phyloP scores from a whole-genome alignment of 2,329 filamentous ascomycete genomes.

The Hysterium pulicare region DNA sequence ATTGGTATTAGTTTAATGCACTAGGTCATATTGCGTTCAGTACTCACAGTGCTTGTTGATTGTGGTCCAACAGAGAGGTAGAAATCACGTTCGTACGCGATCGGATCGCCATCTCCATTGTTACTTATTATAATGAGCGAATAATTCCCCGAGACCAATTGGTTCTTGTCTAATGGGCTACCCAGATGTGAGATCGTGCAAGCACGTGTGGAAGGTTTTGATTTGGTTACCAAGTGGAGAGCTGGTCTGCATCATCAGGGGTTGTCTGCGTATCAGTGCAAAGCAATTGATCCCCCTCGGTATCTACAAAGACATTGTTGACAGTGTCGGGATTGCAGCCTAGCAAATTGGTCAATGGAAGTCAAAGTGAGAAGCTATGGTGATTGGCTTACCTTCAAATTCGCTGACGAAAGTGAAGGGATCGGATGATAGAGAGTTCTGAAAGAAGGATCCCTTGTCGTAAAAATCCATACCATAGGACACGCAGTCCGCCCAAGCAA shows the following conservation, averaged over 20 bases:
- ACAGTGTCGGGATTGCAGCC: conserved; percentile 35
- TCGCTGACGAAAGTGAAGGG: conserved; percentile 41
- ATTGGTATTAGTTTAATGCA: no score
- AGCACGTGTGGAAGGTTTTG: no score
- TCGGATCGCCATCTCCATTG: conserved; percentile 38
- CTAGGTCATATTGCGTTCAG: no score
- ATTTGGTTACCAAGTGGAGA: conserved; percentile 36
- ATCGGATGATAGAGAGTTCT: conserved; percentile 38
- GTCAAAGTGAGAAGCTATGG: not conserved
- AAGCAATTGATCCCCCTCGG: conserved; percentile 34
- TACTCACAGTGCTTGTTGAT: conserved; percentile 23
- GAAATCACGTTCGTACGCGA: conserved; percentile 42
- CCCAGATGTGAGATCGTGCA: no score
- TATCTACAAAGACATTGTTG: conserved; percentile 40
- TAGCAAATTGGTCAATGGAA: conserved; percentile 9
- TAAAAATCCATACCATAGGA: conserved; percentile 39
- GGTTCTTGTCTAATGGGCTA: conserved; percentile 33
- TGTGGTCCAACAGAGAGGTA: conserved; percentile 36
- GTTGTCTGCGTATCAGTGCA: conserved; percentile 36
- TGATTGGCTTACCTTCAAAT: conserved; percentile 26
- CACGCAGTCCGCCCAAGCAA: conserved; percentile 10
- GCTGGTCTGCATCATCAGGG: conserved; percentile 33
- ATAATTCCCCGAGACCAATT: conserved; percentile 36
- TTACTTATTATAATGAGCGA: conserved; percentile 41
- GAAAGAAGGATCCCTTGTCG: conserved; percentile 39